A percentile compares a stretch with the other conserved stretches of the same genome.
phyloP scores from a whole-genome alignment of 768 basidiomycete genomes.

The Imleria badia region DNA sequence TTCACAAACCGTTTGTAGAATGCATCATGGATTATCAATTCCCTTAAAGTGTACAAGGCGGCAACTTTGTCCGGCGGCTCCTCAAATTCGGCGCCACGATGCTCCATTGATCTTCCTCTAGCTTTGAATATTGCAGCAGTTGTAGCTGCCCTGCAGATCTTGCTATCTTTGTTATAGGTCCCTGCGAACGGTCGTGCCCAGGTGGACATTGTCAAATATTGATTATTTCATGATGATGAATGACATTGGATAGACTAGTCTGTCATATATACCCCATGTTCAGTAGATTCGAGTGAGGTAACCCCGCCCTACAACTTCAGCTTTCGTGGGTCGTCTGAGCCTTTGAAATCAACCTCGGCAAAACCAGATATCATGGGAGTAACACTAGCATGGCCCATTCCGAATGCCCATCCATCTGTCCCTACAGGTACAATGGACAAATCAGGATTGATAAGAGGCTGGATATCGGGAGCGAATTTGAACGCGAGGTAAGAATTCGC shows the following conservation, averaged over 20 bases:
- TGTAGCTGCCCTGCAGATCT: constrained; percentile 9
- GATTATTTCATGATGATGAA: constrained; percentile 11
- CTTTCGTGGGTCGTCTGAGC: constrained; percentile 6
- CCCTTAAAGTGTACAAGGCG: constrained; percentile 70
- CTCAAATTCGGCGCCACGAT: constrained; percentile 15
- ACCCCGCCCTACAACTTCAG: constrained; percentile 45
- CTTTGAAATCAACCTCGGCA: constrained; percentile 45
- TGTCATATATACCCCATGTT: not conserved
- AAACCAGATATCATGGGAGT: constrained; percentile 78
- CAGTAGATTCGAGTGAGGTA: constrained; percentile 13
- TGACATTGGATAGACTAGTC: constrained; percentile 9
- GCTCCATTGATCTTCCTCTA: constrained; percentile 2
- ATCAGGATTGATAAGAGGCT: constrained; percentile 61
- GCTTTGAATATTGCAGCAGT: constrained; percentile 11
- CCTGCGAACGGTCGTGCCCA: not conserved
- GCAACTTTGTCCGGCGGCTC: constrained; percentile 44
- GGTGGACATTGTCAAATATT: constrained; percentile 1
- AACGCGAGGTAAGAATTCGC: constrained; percentile 53
- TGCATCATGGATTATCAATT: constrained; percentile 80
- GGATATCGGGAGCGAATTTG: constrained; percentile 74
- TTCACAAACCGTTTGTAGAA: constrained; percentile 45
- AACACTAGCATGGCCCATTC: constrained; percentile 67
- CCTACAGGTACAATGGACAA: constrained; percentile 64
- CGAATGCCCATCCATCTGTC: constrained; percentile 80
- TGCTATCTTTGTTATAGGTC: constrained; percentile 19